Evolutionary conservation across 257 asterid species (phyloP), one percentile per base, ranked within the genome.

Genomic region (Apocynum venetum): DNA sequence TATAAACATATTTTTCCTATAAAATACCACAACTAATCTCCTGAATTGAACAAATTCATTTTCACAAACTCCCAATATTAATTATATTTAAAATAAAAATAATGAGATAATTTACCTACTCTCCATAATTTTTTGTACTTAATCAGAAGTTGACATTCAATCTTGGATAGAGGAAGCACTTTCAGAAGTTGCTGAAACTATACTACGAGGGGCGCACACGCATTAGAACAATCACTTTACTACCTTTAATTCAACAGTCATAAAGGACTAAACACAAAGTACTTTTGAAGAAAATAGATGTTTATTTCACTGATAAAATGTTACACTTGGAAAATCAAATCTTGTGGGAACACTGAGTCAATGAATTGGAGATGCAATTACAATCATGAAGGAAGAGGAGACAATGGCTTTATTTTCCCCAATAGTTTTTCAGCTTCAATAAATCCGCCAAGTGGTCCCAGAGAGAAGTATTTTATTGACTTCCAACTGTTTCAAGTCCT

Each of bases 361-460:
- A 76, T 38, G 66, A 40, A 31, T 17, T 36, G 74, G 31, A 51
- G 40, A 68, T 60, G 51, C 69, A 41, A 6, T 64, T 77, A 81
- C 78, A 52, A 8, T 74, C 71, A 74, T 6, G 80, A 82, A 60
- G 80, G 71, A 66, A 82, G 79, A 73, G 86, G 59, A 60, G 85
- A 78, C n/a, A 20, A 55, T 65, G 96, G 98, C 81, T 84, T 90
- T 81, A 94, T 79, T 85, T 83, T 91, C 85, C 84, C 89, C 91
- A 95, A 79, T 83, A 93, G 73, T 80, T 90, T 88, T 78, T 82
- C 91, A 64, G 91, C 99, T 82, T 93, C 95, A 44, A 91, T 87
- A 73, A 91, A 95, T 84, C 97, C 98, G 74, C 97, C 95, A 77
- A 95, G 74, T 36, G 94, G 92, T 71, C 99, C 97, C 80, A 93